Percentiles rank a stretch among this genome's conserved stretches.
Evolutionary conservation across 805 yeast genomes (phyloP).

Genomic region (Saturnispora hagleri): DNA sequence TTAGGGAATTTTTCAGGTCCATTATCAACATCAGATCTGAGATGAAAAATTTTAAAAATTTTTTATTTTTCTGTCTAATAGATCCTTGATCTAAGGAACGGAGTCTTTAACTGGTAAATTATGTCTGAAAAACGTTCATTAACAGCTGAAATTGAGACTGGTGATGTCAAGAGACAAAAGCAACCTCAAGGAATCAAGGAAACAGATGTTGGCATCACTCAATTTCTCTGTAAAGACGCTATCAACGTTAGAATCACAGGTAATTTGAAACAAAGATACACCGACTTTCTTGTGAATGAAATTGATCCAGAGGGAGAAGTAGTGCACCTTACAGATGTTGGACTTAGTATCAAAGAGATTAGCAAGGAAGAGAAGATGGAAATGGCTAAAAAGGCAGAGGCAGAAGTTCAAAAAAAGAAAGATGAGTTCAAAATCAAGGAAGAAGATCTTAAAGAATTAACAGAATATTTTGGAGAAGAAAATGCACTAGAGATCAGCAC

Average conservation of each 20-base stretch:
- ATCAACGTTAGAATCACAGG: slow-evolving; percentile 63
- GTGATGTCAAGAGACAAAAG: not conserved
- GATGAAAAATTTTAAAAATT: not conserved
- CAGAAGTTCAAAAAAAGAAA: slow-evolving; percentile 14
- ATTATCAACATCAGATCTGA: not conserved
- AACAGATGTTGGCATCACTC: slow-evolving; percentile 79
- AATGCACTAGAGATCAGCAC: slow-evolving; percentile 47
- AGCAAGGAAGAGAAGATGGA: slow-evolving; percentile 33
- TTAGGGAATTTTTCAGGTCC: not conserved
- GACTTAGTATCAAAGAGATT: slow-evolving; percentile 44
- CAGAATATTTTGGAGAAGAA: slow-evolving; percentile 47
- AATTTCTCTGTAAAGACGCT: slow-evolving; percentile 29
- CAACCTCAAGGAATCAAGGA: slow-evolving; percentile 42
- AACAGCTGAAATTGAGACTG: not conserved
- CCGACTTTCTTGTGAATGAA: slow-evolving; percentile 92
- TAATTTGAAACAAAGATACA: slow-evolving; percentile 74
- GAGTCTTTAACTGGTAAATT: not conserved
- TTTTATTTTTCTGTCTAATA: not conserved
- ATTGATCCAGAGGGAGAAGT: slow-evolving; percentile 61
- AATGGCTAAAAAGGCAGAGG: slow-evolving; percentile 34
- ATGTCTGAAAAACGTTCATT: slow-evolving; percentile 5
- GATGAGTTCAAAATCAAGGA: slow-evolving; percentile 33
- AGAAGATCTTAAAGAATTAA: slow-evolving; percentile 39
- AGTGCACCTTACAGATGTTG: slow-evolving; percentile 66
- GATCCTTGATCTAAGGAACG: not conserved